These are phyloP conservation scores for Elymus sibiricus DNA, from an alignment of 176 grass and related monocot genomes.

Conservation along the genomic window DNA sequence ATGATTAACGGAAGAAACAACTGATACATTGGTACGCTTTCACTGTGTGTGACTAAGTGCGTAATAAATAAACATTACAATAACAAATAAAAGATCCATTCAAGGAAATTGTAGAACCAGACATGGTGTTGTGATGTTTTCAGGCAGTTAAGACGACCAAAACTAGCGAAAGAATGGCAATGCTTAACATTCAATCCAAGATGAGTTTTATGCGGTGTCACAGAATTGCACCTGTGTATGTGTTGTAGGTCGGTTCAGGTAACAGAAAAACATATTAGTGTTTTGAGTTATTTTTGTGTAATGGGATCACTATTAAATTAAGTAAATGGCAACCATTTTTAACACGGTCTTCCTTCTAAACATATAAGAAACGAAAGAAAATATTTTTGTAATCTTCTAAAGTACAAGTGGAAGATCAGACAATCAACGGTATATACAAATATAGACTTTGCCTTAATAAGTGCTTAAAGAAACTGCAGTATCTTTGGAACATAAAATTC, in stretches of 20 bases:
- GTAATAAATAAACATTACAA: background rate
- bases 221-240: background rate
- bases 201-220: background rate
- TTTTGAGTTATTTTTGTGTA: background rate
- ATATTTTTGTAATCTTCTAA: background rate
- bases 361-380: background rate
- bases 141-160: background rate
- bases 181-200: background rate
- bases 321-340: background rate
- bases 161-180: background rate
- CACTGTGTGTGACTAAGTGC: background rate
- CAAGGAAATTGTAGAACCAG: background rate
- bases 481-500: background rate
- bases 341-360: no score
- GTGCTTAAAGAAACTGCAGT: background rate
- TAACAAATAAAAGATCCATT: background rate
- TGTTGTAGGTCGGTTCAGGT: background rate
- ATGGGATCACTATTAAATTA: background rate
- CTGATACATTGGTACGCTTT: background rate
- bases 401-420: background rate
- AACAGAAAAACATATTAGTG: background rate
- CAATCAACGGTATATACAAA: constrained; percentile 13
- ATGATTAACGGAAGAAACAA: background rate
- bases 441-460: background rate
- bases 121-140: background rate